Percentiles rank a stretch among this genome's conserved stretches.
Evolutionary conservation across 2,329 filamentous ascomycete genomes (phyloP).

Genomic region (Aspergillus sp.): DNA sequence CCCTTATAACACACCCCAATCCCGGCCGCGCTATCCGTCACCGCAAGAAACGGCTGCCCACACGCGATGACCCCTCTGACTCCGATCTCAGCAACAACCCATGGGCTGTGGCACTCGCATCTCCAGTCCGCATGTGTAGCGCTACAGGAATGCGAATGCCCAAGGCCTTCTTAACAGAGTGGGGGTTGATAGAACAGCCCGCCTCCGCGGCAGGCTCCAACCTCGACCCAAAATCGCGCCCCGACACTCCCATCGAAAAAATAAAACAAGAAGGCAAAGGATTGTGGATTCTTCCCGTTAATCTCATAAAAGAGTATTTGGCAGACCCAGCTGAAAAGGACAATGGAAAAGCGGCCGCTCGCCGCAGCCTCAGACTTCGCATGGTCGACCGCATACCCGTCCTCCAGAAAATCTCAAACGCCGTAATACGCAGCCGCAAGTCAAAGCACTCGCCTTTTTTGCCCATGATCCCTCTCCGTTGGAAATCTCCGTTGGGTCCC

Average conservation of each 20-base stretch:
- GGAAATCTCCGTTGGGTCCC: slow-evolving; percentile 35
- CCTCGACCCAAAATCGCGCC: background rate
- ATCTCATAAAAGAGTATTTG: slow-evolving; percentile 32
- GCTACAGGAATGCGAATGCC: slow-evolving; percentile 36
- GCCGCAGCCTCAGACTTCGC: slow-evolving; percentile 24
- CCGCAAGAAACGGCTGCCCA: slow-evolving; percentile 29
- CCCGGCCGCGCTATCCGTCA: slow-evolving; percentile 19
- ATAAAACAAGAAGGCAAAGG: slow-evolving; percentile 9
- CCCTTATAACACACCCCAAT: slow-evolving; percentile 28
- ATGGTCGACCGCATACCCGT: slow-evolving; percentile 29
- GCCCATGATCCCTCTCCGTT: slow-evolving; percentile 33
- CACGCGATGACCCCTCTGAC: slow-evolving; percentile 25
- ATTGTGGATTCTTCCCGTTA: slow-evolving; percentile 36
- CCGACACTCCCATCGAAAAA: background rate
- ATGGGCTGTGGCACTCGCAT: slow-evolving; percentile 42
- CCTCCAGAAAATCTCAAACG: slow-evolving; percentile 20
- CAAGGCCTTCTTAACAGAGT: slow-evolving; percentile 33
- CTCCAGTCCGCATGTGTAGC: slow-evolving; percentile 35
- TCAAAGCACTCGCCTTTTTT: slow-evolving; percentile 16
- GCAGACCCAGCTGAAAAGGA: background rate
- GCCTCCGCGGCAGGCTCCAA: background rate
- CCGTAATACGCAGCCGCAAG: slow-evolving; percentile 7
- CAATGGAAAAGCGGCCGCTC: background rate
- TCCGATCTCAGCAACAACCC: slow-evolving; percentile 37
- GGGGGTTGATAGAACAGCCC: slow-evolving; percentile 34